Conservation (phyloP, 148 eudicot genomes). For the Chenopodium formosanum region DNA sequence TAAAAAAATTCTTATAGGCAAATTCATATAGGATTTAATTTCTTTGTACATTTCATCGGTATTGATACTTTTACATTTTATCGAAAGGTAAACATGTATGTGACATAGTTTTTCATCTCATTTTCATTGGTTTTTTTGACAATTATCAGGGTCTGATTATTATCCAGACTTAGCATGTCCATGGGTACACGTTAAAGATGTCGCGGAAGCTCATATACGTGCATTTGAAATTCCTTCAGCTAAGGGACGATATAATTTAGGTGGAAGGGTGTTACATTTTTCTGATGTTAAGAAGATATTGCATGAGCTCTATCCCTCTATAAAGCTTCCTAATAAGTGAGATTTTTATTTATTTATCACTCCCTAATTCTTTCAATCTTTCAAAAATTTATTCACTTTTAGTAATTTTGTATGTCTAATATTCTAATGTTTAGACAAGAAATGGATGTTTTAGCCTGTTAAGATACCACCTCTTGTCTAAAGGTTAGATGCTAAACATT, state of each 20-base stretch:
- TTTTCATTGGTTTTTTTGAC: background rate
- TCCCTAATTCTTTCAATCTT: too few relatives aligned
- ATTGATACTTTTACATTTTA: too few relatives aligned
- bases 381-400: too few relatives aligned
- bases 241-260: conserved; percentile 43
- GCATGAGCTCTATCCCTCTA: conserved; percentile 47
- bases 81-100: background rate
- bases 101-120: background rate
- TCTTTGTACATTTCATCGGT: too few relatives aligned
- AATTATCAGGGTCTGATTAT: conserved; percentile 36
- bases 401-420: too few relatives aligned
- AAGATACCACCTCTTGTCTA: too few relatives aligned
- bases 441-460: too few relatives aligned
- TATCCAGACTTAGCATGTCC: conserved; percentile 34
- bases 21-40: too few relatives aligned
- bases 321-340: conserved; percentile 47
- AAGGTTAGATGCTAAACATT: too few relatives aligned
- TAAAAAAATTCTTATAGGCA: too few relatives aligned
- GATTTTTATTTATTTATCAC: conserved; percentile 1
- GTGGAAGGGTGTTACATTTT: conserved; percentile 46
- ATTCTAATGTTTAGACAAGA: too few relatives aligned
- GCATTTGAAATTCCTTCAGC: conserved; percentile 61
- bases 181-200: conserved; percentile 60
- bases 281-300: conserved; percentile 46
- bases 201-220: conserved; percentile 54